Base-by-base conservation (phyloP, 2,329 filamentous ascomycete species). In the Beauveria sp. region DNA sequence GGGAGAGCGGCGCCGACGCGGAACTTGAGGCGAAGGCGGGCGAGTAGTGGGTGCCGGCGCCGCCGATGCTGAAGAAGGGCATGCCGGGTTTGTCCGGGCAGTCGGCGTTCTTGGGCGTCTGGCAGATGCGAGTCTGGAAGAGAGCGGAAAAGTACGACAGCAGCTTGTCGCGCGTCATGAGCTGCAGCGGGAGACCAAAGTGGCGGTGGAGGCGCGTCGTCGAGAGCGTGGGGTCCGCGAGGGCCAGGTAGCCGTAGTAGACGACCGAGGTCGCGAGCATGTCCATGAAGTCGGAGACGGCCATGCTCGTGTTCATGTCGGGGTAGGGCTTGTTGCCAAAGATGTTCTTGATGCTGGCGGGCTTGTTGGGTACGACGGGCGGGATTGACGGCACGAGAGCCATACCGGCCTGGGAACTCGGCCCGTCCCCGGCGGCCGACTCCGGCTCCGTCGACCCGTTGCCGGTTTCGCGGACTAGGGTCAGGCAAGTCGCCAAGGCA, bases 21-120 rank as follows among this genome's bases (percentile, higher is more conserved):
- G 63, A 20, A 12, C 50, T 22, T 18, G 59, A 40, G n/a, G 50
- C 26, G 14, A 61, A 24, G 10, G 24, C 51, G 16, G 59, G 59
- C 20, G 59, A 61, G 43, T 63, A 66, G 50, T 66, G 65, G 0
- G 84, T 87, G 0, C 88, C 88, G 0, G 86, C 82, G 3, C 86
- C 86, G 3, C 88, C 88, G 46, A 90, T 74, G 65, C 84, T 77
- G 46, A 86, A 79, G 62, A 88, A 86, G 0, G 88, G 86, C 55
- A 66, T 48, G 22, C 51, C 43, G 20, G 51, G 59, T 14, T 52
- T 58, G 18, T 3, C 20, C 43, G 49, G 63, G 9, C 20, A 34
- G 0, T 49, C 50, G 16, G 2, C 22, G 16, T 3, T 6, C 8
- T 34, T 38, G 1, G 10, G 52, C 22, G 8, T 3, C 14, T 55